phyloP scores from a whole-genome alignment of 1,284 basidiomycete genomes.

The Flammula alnicola region DNA sequence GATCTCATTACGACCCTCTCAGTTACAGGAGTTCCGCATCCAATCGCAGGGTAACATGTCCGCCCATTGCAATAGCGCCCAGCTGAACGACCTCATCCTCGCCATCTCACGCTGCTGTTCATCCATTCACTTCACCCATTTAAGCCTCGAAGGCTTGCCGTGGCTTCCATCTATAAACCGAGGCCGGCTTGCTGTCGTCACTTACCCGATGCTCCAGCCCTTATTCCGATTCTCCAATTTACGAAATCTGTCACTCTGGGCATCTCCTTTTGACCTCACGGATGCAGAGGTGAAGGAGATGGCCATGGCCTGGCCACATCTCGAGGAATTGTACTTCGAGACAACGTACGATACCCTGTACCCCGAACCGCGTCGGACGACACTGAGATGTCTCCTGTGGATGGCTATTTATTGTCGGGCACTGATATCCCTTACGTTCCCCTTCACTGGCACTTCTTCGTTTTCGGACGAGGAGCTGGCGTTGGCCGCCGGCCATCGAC shows the following conservation, averaged over 20 bases:
- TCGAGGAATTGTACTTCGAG: conserved; percentile 6
- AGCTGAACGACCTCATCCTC: conserved; percentile 4
- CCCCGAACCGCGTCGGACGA: neutral
- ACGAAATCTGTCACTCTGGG: conserved; percentile 1
- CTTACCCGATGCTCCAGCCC: conserved; percentile 4
- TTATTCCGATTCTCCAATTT: conserved; percentile 14
- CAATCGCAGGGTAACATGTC: neutral
- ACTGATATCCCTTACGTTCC: conserved; percentile 10
- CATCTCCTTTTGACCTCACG: conserved; percentile 14
- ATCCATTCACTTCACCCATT: neutral
- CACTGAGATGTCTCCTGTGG: conserved; percentile 15
- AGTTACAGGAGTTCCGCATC: conserved; percentile 8
- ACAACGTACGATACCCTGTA: neutral
- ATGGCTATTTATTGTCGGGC: conserved; percentile 13
- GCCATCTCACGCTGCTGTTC: conserved; percentile 6
- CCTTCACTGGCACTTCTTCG: conserved; percentile 1
- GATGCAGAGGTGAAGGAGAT: conserved; percentile 17
- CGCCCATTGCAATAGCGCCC: neutral
- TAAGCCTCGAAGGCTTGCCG: neutral
- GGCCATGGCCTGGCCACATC: conserved; percentile 17
- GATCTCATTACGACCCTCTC: conserved; percentile 7
- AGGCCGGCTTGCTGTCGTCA: neutral
- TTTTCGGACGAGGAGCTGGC: conserved; percentile 5
- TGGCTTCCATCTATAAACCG: too few species aligned
- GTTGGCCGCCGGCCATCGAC: neutral